Base-by-base conservation (phyloP, 306 rosid genomes). In the Citrullus amarus region DNA sequence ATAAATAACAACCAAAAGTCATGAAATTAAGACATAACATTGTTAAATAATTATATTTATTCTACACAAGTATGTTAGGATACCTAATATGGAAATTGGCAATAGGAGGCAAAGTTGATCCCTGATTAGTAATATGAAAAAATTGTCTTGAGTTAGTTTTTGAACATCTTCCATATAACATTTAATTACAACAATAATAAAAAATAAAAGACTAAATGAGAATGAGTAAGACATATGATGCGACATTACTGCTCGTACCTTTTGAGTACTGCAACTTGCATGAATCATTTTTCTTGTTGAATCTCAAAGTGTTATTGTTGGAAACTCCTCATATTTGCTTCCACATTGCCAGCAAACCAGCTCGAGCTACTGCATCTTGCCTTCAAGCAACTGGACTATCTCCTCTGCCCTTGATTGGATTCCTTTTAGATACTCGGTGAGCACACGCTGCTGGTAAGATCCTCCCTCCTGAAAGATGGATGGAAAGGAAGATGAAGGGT, bases 391-490 rank as follows among this genome's bases (percentile, higher is more conserved):
- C 83, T 70, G 87, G 81, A 88, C 92, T 82, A 92, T 82, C 69
- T 95, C 93, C 79, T 88, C 86, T 1, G 90, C 84, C 84, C 98
- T 86, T 9, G 86, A 84, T 85, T 92, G 90, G 6, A 94, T 94
- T 82, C 96, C 97, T 72, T 89, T 92, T 79, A 94, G 85, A 83
- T 90, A 94, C 85, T 94, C 93, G 0, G 87, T 81, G 58, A 95
- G 92, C 81, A 90, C 83, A 8, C 96, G 86, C 82, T 95, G 97
- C 86, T 87, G 95, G 88, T 92, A 92, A 75, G 97, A 95, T 81
- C 96, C 98, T 75, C 97, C 97, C 85, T 92, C 97, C 98, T 91
- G 71, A 18, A 41, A 79, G 4, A 59, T 5, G 65, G 78, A 30
- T 3, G 25, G 51, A 75, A 18, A 39, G 9, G 38, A 43, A 66